These are phyloP conservation scores for Corylus americana DNA, from an alignment of 306 rosid genomes.

Conservation along the genomic window DNA sequence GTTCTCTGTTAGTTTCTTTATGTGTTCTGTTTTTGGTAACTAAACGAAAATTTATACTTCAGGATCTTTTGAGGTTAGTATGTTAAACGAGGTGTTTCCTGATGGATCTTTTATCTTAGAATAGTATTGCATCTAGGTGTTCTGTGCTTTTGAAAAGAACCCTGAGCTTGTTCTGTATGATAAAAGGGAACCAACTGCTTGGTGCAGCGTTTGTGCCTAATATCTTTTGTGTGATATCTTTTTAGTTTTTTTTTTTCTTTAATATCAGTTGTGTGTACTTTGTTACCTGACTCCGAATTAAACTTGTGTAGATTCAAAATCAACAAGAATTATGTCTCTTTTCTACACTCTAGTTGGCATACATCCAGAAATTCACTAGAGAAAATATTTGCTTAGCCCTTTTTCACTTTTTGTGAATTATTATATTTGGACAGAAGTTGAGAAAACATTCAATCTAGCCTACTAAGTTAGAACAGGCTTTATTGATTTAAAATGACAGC, in stretches of 20 bases:
- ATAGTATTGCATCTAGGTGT: neutral
- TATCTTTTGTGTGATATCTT: neutral
- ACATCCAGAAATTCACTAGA: neutral
- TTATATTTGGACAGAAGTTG: too few relatives aligned
- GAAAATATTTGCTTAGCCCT: neutral
- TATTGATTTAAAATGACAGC: too few relatives aligned
- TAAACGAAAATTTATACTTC: neutral
- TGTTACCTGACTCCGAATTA: neutral
- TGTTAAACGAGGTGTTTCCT: conserved; percentile 19
- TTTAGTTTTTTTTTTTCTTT: neutral
- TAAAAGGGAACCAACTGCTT: neutral
- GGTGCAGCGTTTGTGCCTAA: neutral
- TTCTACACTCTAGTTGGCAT: neutral
- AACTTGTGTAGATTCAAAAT: neutral
- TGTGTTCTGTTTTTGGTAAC: neutral
- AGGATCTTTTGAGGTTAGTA: conserved; percentile 17
- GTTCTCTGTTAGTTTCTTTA: conserved; percentile 23
- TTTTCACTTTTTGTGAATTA: neutral
- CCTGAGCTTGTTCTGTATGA: neutral
- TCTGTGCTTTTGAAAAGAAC: conserved; percentile 3
- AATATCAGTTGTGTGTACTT: neutral
- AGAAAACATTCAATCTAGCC: too few relatives aligned
- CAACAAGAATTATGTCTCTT: neutral
- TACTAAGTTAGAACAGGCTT: too few relatives aligned
- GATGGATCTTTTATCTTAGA: conserved; percentile 1